Percentiles rank a stretch among this genome's conserved stretches.
Conservation (phyloP, 2,329 filamentous ascomycete genomes). For the Dothistroma pini region DNA sequence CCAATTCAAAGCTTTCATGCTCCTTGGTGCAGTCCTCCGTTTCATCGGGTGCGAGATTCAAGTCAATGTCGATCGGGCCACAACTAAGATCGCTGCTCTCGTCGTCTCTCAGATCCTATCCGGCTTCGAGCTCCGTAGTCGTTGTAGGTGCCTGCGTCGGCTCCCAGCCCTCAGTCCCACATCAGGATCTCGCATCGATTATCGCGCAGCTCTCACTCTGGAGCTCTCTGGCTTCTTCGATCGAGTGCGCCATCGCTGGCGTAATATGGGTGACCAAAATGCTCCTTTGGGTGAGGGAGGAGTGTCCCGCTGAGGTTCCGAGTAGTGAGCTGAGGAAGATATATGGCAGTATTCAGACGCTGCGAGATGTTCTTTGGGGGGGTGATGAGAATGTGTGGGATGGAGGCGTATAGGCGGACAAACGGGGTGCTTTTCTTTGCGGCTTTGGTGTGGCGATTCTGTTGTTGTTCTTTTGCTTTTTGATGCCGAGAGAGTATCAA, state of each 20-base stretch:
- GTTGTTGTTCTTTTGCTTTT: conserved; percentile 1
- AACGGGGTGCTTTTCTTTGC: conserved; percentile 10
- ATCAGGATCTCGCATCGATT: conserved; percentile 41
- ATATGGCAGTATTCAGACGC: conserved; percentile 5
- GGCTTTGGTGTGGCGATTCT: background rate
- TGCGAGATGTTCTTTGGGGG: conserved; percentile 4
- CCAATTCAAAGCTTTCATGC: conserved; percentile 43
- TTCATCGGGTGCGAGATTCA: conserved; percentile 40
- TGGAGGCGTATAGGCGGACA: conserved; percentile 3
- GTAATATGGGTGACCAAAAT: conserved; percentile 8
- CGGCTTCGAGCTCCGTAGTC: conserved; percentile 38
- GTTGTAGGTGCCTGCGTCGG: conserved; percentile 43
- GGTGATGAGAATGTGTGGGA: conserved; percentile 5
- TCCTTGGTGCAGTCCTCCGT: conserved; percentile 38
- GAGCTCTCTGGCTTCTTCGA: conserved; percentile 39
- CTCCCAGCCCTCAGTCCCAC: conserved; percentile 42
- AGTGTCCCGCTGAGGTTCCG: background rate
- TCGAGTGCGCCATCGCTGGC: conserved; percentile 39
- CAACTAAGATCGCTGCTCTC: conserved; percentile 36
- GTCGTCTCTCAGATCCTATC: conserved; percentile 39
- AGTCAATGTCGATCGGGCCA: conserved; percentile 32
- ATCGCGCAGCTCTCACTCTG: conserved; percentile 41
- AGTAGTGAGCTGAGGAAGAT: background rate
- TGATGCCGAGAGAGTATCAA: too few relatives aligned
- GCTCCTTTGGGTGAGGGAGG: conserved; percentile 8